A percentile compares a stretch with the other conserved stretches of the same genome.
phyloP scores from a whole-genome alignment of 345 rosid species.

The Heritiera fomes region DNA sequence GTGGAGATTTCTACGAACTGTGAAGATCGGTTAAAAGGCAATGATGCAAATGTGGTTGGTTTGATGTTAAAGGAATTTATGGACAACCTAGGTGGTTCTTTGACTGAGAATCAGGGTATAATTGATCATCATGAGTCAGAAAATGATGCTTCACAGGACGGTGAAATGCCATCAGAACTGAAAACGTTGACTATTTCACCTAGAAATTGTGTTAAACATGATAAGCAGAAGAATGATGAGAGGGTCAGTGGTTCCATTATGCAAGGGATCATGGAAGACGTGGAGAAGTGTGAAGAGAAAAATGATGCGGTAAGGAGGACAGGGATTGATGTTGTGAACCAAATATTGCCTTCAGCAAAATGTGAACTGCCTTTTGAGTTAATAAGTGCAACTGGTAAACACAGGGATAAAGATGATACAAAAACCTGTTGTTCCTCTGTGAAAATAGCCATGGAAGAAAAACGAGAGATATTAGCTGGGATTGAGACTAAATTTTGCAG shows the following conservation, averaged over 20 bases:
- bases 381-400: constrained; percentile 13
- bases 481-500: not conserved
- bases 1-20: not conserved
- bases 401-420: constrained; percentile 15
- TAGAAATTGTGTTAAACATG: constrained; percentile 7
- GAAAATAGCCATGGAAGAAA: constrained; percentile 21
- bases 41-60: not conserved
- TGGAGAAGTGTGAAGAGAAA: constrained; percentile 25
- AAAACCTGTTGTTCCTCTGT: constrained; percentile 8
- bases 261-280: constrained; percentile 8
- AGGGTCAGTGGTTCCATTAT: not conserved
- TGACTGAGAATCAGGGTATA: constrained; percentile 17
- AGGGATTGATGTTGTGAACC: not conserved
- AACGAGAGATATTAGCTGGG: constrained; percentile 12
- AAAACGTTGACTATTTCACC: not conserved
- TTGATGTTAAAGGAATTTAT: constrained; percentile 24
- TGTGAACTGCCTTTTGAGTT: constrained; percentile 21
- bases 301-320: constrained; percentile 1
- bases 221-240: constrained; percentile 16
- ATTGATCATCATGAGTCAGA: not conserved
- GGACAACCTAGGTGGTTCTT: constrained; percentile 16
- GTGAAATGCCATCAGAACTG: constrained; percentile 23
- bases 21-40: not conserved
- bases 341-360: not conserved
- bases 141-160: constrained; percentile 11